Base-by-base conservation (phyloP, 495 filamentous ascomycete species). In the Daldinia childiae region DNA sequence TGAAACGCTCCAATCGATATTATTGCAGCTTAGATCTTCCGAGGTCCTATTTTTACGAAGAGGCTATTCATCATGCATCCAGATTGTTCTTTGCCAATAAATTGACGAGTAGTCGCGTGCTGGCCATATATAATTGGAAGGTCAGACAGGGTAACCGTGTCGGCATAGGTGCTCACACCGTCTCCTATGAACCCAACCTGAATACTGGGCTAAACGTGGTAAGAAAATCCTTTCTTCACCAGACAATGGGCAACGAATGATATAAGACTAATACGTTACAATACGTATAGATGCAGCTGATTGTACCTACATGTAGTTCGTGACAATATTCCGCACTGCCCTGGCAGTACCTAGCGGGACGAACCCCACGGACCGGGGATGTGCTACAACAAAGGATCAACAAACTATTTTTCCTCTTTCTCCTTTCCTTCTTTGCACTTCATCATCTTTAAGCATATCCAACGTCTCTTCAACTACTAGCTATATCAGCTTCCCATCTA, bases 231-330 rank as follows among this genome's bases (percentile, higher is more conserved):
- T 54, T 61, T 68, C 56, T 68, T 65, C 65, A 45, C 30, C 58
- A 61, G 32, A 39, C n/a, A 26, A 34, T 9, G 21, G 50, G 57
- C 39, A 38, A 41, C 65, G 61, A 73, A 68, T 73, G 41, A 62
- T 34, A 56, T 62, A 36, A 56, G 15, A 58, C 34, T 52, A 52
- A 62, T 36, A 57, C 14, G 29, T 34, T 32, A 30, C 26, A 30
- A 54, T 57, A 55, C 63, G 34, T 72, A 63, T 64, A 56, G 61
- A 62, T 68, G 70, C 70, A 72, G 50, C 64, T 48, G 30, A 39
- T 65, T 68, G 70, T 72, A 72, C 70, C 70, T 72, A 72, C 60
- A 72, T 68, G 64, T 68, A 72, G 60, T 72, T 72, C 60, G 45
- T 68, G 30, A 64, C 34, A 43, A 68, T 59, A 38, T 56, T 39